Evolutionary conservation across 1,284 basidiomycete genomes (phyloP).

Genomic region (Leccinum subspadiceum): DNA sequence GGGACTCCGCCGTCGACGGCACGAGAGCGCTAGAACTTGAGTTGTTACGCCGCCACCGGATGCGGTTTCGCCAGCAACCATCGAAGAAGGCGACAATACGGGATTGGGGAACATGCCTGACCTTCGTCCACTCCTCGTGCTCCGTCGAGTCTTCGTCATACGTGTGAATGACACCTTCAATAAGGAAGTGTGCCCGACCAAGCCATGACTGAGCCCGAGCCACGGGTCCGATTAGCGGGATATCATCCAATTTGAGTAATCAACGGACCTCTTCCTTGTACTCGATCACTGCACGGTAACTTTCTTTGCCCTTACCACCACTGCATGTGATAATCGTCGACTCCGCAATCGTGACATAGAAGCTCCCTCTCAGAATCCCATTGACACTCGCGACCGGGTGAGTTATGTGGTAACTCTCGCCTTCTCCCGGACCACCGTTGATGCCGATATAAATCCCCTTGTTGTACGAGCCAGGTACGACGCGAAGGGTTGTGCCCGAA

Average conservation of each 20-base stretch:
- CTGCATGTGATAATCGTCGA: constrained; percentile 81
- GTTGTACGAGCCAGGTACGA: constrained; percentile 81
- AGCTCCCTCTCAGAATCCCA: constrained; percentile 85
- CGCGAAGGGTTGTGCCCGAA: constrained; percentile 80
- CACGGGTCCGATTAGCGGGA: constrained; percentile 6
- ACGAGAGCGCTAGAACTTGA: constrained; percentile 41
- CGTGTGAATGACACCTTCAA: constrained; percentile 90
- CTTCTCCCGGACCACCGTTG: constrained; percentile 72
- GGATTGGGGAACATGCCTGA: constrained; percentile 86
- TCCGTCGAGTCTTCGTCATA: constrained; percentile 62
- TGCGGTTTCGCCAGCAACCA: constrained; percentile 83
- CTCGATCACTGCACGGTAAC: constrained; percentile 82
- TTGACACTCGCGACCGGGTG: constrained; percentile 91
- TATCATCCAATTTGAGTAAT: background rate
- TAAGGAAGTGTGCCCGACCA: constrained; percentile 80
- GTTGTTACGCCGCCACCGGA: constrained; percentile 76
- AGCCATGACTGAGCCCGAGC: constrained; percentile 75
- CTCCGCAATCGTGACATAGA: constrained; percentile 87
- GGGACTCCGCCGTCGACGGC: constrained; percentile 53
- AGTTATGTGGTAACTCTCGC: constrained; percentile 85
- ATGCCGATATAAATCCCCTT: constrained; percentile 86
- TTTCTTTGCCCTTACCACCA: constrained; percentile 59
- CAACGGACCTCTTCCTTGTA: constrained; percentile 90
- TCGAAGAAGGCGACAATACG: constrained; percentile 82
- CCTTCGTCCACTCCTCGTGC: constrained; percentile 79